Evolutionary conservation across 495 filamentous ascomycete genomes (phyloP), one percentile per base, ranked within the genome.

Genomic region (Collariella sp.): DNA sequence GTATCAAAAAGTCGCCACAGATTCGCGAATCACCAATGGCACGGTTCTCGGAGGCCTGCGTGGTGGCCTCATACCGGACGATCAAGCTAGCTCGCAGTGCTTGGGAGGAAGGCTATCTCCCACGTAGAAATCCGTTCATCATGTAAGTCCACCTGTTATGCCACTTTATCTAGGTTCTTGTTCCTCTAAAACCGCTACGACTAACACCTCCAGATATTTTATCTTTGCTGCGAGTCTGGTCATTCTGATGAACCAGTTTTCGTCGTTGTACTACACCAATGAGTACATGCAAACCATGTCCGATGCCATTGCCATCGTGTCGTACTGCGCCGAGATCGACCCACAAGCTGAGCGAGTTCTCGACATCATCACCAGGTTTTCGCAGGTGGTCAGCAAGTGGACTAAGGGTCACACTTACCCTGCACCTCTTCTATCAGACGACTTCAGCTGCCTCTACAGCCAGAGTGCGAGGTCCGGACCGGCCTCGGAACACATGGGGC

Each of bases 181-280:
- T 3, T 12, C 5, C 11, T 3, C 11, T n/a, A 13, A 13, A n/a
- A 38, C 11, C 12, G 19, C 1, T 3, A 4, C 9, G 20, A 23
- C 56, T 61, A n/a, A 56, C 40, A 18, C 40, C 15, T 18, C 20
- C 19, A 80, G 77, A 54, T 86, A 88, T 61, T 86, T 84, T 41
- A 79, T 86, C 46, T 88, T 89, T 63, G 79, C 85, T 33, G 83
- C 84, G 2, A 83, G 83, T 3, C 72, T 88, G 4, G 76, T 88
- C 10, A 71, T 88, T 3, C 73, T 84, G 26, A 78, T 83, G 48
- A 86, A 85, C 49, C 83, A 86, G 59, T 88, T 88, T 58, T 79
- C 83, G 3, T 76, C 73, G 22, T 75, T 86, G 22, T 84, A 82
- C 60, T 73, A 72, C 48, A 76, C 81, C 18, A 68, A 79, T 5